Base-by-base conservation (phyloP, 2,329 filamentous ascomycete genomes). In the Mycosphaerella sp. region DNA sequence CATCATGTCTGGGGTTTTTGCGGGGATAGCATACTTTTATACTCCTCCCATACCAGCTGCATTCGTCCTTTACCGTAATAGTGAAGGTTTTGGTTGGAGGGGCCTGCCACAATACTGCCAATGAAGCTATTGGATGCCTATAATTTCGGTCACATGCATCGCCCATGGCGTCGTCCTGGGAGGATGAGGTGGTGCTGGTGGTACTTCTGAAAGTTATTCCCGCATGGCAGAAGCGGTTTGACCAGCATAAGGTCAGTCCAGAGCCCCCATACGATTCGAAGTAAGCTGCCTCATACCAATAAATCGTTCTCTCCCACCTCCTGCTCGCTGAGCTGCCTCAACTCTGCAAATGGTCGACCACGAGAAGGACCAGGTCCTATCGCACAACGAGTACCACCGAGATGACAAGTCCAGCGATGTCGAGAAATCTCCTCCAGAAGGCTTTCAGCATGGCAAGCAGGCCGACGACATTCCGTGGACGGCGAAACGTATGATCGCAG, bases 391-490 rank as follows among this genome's bases (percentile, higher is more conserved):
- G 10, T 46, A 48, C 41, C 50, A 48, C 41, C 50, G 46, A 34
- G 46, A 48, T 41, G 54, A 56, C 45, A 52, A 56, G 41, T 47
- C 49, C 41, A 59, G 52, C 45, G 57, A 57, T 29, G n/a, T 55
- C 36, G 59, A 61, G 44, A 59, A 61, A 48, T 43, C 49, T 36
- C 55, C 49, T 3, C 51, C 52, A 40, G 44, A 44, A 10, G 57
- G 59, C 29, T 56, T 57, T 39, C 48, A 31, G 26, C 38, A 41
- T 2, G 41, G 56, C 50, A 57, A 56, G 29, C 57, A 59, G 40
- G 57, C 23, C 14, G 41, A 59, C 21, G 53, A 61, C 36, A 48
- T 56, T 41, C 59, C 59, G 36, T 61, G 59, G 59, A 62, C 59
- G n/a, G 46, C 48, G 23, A 62, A 55, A 11, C 58, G 59, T 12